A percentile compares a stretch with the other conserved stretches of the same genome.
phyloP scores from a whole-genome alignment of 2,329 filamentous ascomycete genomes.

The Neofusicoccum laricinum region DNA sequence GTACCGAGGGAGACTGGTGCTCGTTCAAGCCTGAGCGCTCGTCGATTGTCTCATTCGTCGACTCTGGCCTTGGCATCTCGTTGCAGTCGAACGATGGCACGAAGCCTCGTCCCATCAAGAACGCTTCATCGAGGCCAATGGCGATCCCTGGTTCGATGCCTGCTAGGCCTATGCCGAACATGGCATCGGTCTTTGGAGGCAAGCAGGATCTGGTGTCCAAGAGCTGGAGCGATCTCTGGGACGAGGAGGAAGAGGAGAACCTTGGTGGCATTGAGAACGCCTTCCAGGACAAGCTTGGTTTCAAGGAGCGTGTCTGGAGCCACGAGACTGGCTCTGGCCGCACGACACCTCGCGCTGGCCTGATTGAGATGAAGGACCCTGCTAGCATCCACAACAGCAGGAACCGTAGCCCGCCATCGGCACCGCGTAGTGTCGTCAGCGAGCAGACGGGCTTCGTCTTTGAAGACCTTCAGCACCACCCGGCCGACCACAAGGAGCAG shows the following conservation, averaged over 20 bases:
- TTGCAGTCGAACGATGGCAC: constrained; percentile 61
- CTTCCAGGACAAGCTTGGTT: constrained; percentile 27
- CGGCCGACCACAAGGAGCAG: constrained; percentile 34
- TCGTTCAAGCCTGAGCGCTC: constrained; percentile 73
- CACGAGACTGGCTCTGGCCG: constrained; percentile 42
- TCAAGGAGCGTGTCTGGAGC: constrained; percentile 35
- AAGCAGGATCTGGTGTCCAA: constrained; percentile 81
- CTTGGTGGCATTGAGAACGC: constrained; percentile 58
- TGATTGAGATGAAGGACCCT: constrained; percentile 55
- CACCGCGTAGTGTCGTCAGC: constrained; percentile 48
- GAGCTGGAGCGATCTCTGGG: constrained; percentile 99
- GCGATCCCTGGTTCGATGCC: constrained; percentile 79
- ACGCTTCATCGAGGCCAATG: constrained; percentile 65
- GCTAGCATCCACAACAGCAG: constrained; percentile 51
- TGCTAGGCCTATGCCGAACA: constrained; percentile 60
- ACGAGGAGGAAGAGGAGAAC: constrained; percentile 85
- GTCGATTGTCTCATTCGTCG: constrained; percentile 78
- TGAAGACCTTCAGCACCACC: constrained; percentile 72
- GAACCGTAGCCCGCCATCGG: constrained; percentile 32
- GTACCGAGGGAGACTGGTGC: constrained; percentile 66
- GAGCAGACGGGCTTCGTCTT: constrained; percentile 71
- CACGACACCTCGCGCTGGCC: constrained; percentile 49
- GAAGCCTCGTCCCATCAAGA: constrained; percentile 46
- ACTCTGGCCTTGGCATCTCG: constrained; percentile 77
- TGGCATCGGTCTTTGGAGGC: constrained; percentile 77